Evolutionary conservation across 192 early-diverging fungal species (phyloP), one percentile per base, ranked within the genome.

Genomic region (Phycomyces blakesleeanus): DNA sequence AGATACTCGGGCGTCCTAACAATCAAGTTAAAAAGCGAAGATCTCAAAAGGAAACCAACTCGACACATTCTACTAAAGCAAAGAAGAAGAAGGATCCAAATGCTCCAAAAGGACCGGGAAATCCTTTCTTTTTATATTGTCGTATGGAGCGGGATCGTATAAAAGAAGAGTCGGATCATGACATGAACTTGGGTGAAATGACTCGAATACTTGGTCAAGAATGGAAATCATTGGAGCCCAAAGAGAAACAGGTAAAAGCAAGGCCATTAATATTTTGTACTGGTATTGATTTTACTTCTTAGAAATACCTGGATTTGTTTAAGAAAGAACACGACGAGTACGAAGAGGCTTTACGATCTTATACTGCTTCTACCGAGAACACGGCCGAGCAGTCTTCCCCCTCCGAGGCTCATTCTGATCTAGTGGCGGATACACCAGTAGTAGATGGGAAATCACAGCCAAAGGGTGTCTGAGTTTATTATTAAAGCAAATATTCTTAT

Each of bases 61-160:
- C 24, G 38, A 51, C 24, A 21, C 41, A 44, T 9, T 21, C 57
- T 16, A 16, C 44, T 24, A 20, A 20, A 70, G 70, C 63, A 50
- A 64, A 61, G 26, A 66, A 59, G 54, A 66, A 69, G 39, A 74
- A 66, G 59, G 76, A 78, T 68, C 76, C 76, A 24, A 78, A 78
- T 63, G 76, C 76, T 15, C 76, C 76, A 16, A 78, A 78, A 64
- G 55, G 76, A 2, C 76, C 76, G 3, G 69, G 76, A 37, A 78
- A 78, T 20, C 72, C 71, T 0, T 78, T 78, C 52, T 75, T 78
- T 40, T 54, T 78, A 18, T 78, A 69, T 41, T 75, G 72, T 57
- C 64, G 73, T 15, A 37, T 68, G 34, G 61, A 78, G 61, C 65
- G 76, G 12, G 76, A 78, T 50, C 70, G 74, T 56, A 74, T 74